These are phyloP conservation scores for Astrocystis sublimbata DNA, from an alignment of 495 filamentous ascomycete species.

Conservation along the genomic window DNA sequence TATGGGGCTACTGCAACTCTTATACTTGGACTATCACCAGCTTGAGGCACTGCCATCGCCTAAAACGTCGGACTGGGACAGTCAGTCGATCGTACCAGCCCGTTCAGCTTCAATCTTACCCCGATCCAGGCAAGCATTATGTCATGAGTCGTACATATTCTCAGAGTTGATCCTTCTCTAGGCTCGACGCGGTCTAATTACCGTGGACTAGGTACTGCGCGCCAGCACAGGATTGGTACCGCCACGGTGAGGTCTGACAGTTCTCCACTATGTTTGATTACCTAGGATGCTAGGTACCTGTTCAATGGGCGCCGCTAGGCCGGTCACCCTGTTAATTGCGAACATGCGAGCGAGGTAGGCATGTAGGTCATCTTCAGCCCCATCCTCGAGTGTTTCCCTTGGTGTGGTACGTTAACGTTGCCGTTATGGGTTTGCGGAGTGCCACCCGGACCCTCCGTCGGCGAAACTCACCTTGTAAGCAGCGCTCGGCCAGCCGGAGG, in stretches of 20 bases:
- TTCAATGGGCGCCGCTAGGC: neutral
- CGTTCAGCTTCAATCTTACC: too few species aligned
- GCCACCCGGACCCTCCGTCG: neutral
- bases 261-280: constrained; percentile 13
- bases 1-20: neutral
- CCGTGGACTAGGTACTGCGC: neutral
- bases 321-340: neutral
- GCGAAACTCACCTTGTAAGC: too few species aligned
- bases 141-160: too few species aligned
- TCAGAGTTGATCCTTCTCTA: neutral
- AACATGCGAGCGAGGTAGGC: neutral
- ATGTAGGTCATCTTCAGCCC: constrained; percentile 4
- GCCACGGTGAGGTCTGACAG: neutral
- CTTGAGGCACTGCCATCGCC: too few species aligned
- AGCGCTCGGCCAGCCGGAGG: too few species aligned
- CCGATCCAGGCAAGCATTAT: too few species aligned
- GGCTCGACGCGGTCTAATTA: too few species aligned
- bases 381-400: constrained; percentile 2
- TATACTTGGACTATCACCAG: too few species aligned
- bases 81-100: too few species aligned
- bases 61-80: too few species aligned
- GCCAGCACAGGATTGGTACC: neutral
- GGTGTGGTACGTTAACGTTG: neutral
- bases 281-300: too few species aligned
- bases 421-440: constrained; percentile 1